Evolutionary conservation across 1,284 basidiomycete species (phyloP), one percentile per base, ranked within the genome.

Genomic region (Trichosporon faecale): DNA sequence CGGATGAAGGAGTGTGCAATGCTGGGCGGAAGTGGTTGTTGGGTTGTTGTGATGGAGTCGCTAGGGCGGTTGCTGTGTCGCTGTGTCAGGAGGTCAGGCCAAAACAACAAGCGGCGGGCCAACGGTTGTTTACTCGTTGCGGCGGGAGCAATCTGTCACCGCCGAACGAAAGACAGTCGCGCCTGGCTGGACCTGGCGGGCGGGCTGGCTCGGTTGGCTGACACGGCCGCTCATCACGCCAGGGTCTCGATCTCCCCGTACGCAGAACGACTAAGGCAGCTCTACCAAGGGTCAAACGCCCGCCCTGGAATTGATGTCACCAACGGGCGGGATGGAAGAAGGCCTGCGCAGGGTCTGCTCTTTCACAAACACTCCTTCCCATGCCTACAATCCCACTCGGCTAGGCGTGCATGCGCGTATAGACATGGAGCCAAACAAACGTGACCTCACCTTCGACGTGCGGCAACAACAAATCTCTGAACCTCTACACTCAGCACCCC

Each of bases 31-130:
- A 29, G 29, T 9, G 2, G 72, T 66, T 35, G 72, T 74, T 60
- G 74, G 70, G 46, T 27, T 46, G 49, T 35, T 66, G 65, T 79
- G 29, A 80, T 70, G 21, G 80, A 76, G 52, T 33, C 29, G 16
- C 57, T 18, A 23, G 57, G 57, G 55, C 7, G 55, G 25, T 60
- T 11, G 55, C 6, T 14, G 18, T 8, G 55, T 31, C 44, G 21
- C 18, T 21, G 18, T 18, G n/a, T 25, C 49, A 52, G 49, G 49
- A 18, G 40, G 29, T 9, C 16, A 31, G 57, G 57, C 18, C 57
- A 61, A 61, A 61, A 61, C 57, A 61, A 61, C 57, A 61, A 61
- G 33, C 57, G 27, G 29, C 57, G 25, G 55, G 27, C 29, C 25
- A 23, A 21, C 57, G 18, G 57, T 61, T 61, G 57, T 61, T 61